phyloP scores from a whole-genome alignment of 352 stramenopile genomes.

The Pythium dissotocum region DNA sequence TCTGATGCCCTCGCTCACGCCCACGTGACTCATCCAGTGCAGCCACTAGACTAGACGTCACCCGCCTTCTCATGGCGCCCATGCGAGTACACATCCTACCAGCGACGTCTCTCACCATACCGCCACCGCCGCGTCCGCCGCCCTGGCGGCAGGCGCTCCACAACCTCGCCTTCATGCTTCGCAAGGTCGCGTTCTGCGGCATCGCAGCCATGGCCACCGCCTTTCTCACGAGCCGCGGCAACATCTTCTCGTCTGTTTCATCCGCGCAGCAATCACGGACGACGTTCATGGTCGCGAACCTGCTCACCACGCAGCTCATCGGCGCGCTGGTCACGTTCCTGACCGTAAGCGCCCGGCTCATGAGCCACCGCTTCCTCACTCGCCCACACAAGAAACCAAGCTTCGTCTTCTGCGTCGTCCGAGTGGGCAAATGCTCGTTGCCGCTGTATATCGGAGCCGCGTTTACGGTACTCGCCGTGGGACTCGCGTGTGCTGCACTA shows the following conservation, averaged over 20 bases:
- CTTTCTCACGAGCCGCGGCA: slow-evolving; percentile 13
- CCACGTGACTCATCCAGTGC: no score
- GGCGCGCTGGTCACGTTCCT: background rate
- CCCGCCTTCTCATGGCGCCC: background rate
- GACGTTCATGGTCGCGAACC: background rate
- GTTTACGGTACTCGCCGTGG: background rate
- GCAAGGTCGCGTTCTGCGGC: slow-evolving; percentile 1
- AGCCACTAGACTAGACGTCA: no score
- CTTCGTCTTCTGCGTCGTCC: slow-evolving; percentile 1
- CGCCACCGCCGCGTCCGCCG: background rate
- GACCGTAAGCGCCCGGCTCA: slow-evolving; percentile 1
- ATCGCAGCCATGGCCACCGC: background rate
- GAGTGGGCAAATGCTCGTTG: background rate
- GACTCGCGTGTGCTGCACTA: background rate
- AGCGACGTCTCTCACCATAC: background rate
- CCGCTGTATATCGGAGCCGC: background rate
- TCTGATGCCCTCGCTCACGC: no score
- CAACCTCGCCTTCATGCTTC: slow-evolving; percentile 2
- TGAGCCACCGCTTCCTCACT: background rate
- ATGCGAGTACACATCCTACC: background rate
- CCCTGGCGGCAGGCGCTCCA: background rate
- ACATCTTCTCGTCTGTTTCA: slow-evolving; percentile 6
- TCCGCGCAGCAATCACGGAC: background rate
- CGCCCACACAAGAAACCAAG: background rate
- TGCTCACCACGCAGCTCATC: slow-evolving; percentile 5